phyloP scores from a whole-genome alignment of 2,329 filamentous ascomycete genomes.

The Aciculosporium take region DNA sequence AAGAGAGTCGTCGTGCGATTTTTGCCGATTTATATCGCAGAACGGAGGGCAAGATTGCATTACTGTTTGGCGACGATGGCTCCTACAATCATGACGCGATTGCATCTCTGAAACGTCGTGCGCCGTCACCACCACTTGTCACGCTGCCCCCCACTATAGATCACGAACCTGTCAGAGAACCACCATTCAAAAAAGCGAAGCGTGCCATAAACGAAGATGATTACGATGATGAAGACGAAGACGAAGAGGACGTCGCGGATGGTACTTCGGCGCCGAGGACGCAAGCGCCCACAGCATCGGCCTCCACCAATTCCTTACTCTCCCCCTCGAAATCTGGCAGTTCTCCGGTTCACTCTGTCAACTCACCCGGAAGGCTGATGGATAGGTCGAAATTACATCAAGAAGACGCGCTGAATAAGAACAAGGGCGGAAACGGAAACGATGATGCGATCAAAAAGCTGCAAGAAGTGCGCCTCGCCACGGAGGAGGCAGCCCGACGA shows the following conservation, averaged over 20 bases:
- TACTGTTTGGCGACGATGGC: slow-evolving; percentile 53
- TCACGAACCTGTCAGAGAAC: slow-evolving; percentile 43
- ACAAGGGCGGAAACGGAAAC: slow-evolving; percentile 41
- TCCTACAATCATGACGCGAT: slow-evolving; percentile 37
- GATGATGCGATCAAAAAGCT: slow-evolving; percentile 88
- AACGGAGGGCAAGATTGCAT: slow-evolving; percentile 61
- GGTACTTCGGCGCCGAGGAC: slow-evolving; percentile 28
- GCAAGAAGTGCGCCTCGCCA: slow-evolving; percentile 81
- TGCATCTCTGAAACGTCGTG: slow-evolving; percentile 35
- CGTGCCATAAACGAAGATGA: slow-evolving; percentile 72
- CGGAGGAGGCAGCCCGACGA: slow-evolving; percentile 75
- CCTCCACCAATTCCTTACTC: slow-evolving; percentile 43
- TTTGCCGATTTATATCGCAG: slow-evolving; percentile 67
- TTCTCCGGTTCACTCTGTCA: slow-evolving; percentile 48
- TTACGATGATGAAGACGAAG: slow-evolving; percentile 75
- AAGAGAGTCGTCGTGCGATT: slow-evolving; percentile 56
- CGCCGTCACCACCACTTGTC: slow-evolving; percentile 21
- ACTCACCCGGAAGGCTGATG: slow-evolving; percentile 43
- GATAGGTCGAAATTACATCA: slow-evolving; percentile 36
- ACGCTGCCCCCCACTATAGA: slow-evolving; percentile 42
- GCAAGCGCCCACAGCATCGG: slow-evolving; percentile 34
- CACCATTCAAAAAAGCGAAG: slow-evolving; percentile 59
- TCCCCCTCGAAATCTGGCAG: slow-evolving; percentile 59
- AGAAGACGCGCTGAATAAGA: slow-evolving; percentile 34
- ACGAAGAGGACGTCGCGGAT: slow-evolving; percentile 62